These are phyloP conservation scores for Aspergillus luchuensis DNA, from an alignment of 2,329 filamentous ascomycete genomes.

Conservation along the genomic window DNA sequence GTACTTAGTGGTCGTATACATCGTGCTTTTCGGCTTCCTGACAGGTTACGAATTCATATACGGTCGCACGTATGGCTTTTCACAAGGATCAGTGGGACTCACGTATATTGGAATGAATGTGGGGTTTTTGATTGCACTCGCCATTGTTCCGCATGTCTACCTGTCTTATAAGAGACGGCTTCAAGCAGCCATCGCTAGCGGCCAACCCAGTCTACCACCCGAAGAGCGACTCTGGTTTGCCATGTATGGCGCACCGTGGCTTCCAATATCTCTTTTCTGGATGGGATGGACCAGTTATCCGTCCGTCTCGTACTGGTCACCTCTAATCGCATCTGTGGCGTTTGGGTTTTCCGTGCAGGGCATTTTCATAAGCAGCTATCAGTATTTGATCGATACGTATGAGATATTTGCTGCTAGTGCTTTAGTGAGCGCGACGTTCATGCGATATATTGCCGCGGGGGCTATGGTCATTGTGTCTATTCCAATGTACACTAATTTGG, in stretches of 20 bases:
- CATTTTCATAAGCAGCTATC: constrained; percentile 54
- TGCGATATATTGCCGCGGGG: constrained; percentile 43
- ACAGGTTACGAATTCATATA: constrained; percentile 56
- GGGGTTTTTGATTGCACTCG: constrained; percentile 39
- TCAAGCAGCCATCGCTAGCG: constrained; percentile 30
- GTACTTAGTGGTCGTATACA: constrained; percentile 34
- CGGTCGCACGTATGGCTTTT: constrained; percentile 50
- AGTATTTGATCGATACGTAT: constrained; percentile 61
- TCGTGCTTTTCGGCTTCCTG: constrained; percentile 36
- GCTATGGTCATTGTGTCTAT: constrained; percentile 37
- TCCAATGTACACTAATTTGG: constrained; percentile 44
- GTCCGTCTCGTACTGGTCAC: constrained; percentile 52
- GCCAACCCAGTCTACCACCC: constrained; percentile 47
- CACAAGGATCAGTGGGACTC: constrained; percentile 48
- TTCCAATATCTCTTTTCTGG: constrained; percentile 60
- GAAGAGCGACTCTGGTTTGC: constrained; percentile 58
- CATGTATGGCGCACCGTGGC: constrained; percentile 53
- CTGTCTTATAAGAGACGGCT: constrained; percentile 30
- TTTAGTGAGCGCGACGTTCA: constrained; percentile 44
- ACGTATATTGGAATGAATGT: constrained; percentile 53
- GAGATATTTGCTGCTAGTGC: constrained; percentile 54
- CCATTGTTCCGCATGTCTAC: constrained; percentile 49
- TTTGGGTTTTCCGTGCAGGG: constrained; percentile 55
- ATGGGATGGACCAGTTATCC: constrained; percentile 57
- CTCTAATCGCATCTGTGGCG: constrained; percentile 51